Evolutionary conservation across 345 rosid genomes (phyloP), one percentile per base, ranked within the genome.

Genomic region (Euphorbia pulcherrima): DNA sequence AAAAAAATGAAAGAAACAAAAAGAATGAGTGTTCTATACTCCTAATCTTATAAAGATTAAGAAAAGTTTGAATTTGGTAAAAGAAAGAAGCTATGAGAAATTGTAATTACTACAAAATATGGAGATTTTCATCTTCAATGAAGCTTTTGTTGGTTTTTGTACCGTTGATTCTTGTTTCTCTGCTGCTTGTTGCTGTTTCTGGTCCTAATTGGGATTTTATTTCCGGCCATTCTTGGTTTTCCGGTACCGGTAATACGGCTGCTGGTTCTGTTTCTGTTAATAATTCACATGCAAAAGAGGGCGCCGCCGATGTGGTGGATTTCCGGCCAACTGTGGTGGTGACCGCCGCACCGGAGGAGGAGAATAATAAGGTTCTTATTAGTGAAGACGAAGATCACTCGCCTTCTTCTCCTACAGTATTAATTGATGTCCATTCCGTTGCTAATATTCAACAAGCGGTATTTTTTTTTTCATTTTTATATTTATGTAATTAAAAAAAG

Each of bases 91-190:
- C 2, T 53, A 84, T 77, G 87, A 65, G 67, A 65, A 81, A 75
- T 68, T 48, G 59, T 56, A 59, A 40, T 40, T 48, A 65, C 63
- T 10, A 20, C 41, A 39, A 14, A 76, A 72, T 84, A 74, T 81
- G 83, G 68, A 65, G 77, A 46, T 77, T 70, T 33, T 76, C 69
- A 6, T 63, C 80, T 3, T 79, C 79, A 13, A 21, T 64, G 58
- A 82, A 73, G 73, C 82, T 83, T 41, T 60, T 84, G 29, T 27
- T 80, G 69, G 47, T 84, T 61, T 52, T 85, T 76, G 75, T 21
- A 21, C 91, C 88, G n/a, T 63, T 86, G 24, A 30, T 85, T 12
- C 50, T 85, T 18, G 73, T 79, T 21, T 70, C 79, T 57, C 75
- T 72, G 58, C 72, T 76, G 28, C 68, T 83, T 33, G 37, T 33